phyloP scores from a whole-genome alignment of 1,284 basidiomycete genomes.

The Grifola frondosa region DNA sequence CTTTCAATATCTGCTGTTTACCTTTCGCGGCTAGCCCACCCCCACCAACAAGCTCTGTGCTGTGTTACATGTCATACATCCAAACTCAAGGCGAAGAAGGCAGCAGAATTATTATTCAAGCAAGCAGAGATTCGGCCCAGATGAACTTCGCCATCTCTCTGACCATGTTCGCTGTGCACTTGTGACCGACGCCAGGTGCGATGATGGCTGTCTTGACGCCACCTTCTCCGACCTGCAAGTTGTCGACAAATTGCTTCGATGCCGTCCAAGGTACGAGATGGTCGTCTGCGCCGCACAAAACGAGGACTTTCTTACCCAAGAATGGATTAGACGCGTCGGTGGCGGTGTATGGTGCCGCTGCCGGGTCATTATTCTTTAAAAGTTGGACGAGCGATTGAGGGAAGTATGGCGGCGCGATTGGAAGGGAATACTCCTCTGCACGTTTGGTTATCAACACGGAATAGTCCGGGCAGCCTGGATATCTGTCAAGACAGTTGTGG shows the following conservation, averaged over 20 bases:
- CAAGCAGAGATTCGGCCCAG: too few relatives aligned
- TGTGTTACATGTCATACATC: too few relatives aligned
- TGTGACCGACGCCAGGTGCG: constrained; percentile 50
- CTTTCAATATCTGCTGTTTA: too few relatives aligned
- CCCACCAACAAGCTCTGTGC: too few relatives aligned
- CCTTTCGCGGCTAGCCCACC: too few relatives aligned
- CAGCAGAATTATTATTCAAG: too few relatives aligned
- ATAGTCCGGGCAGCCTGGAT: constrained; percentile 72
- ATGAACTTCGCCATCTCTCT: constrained; percentile 45
- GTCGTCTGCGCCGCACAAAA: constrained; percentile 61
- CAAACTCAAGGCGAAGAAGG: too few relatives aligned
- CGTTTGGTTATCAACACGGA: constrained; percentile 57
- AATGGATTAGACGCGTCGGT: constrained; percentile 52
- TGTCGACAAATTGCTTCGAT: constrained; percentile 49
- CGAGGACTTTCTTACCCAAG: constrained; percentile 65
- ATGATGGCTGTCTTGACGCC: constrained; percentile 52
- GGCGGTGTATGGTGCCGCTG: constrained; percentile 36
- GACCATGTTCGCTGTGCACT: constrained; percentile 53
- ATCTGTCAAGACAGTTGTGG: background rate
- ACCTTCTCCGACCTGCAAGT: constrained; percentile 46
- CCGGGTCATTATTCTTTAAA: constrained; percentile 48
- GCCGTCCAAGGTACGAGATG: constrained; percentile 56
- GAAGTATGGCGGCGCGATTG: constrained; percentile 56
- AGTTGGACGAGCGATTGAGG: constrained; percentile 53
- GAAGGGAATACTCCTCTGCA: constrained; percentile 45